Evolutionary conservation across 2,329 filamentous ascomycete genomes (phyloP).

Genomic region (Westerdykella ornata): DNA sequence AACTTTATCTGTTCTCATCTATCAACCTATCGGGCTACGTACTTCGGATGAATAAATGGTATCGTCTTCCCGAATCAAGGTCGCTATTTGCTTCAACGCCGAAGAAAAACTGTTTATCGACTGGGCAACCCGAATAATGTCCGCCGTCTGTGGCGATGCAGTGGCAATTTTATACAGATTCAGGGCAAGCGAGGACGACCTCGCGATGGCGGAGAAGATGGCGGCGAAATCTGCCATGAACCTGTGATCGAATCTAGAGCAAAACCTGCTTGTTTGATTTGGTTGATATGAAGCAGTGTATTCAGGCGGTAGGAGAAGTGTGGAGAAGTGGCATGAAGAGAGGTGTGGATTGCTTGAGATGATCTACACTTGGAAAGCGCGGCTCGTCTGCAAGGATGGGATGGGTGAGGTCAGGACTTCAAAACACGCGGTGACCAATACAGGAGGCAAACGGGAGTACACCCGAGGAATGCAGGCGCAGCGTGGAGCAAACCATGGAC

Average conservation of each 20-base stretch:
- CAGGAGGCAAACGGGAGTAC: too few species aligned
- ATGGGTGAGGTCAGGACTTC: background rate
- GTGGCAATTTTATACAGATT: conserved; percentile 29
- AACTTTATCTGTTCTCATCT: background rate
- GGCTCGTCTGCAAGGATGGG: background rate
- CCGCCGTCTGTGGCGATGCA: conserved; percentile 17
- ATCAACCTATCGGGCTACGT: conserved; percentile 4
- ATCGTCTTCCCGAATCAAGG: conserved; percentile 35
- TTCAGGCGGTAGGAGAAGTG: background rate
- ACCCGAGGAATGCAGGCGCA: too few species aligned
- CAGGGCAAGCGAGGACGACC: conserved; percentile 30
- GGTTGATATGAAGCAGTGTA: background rate
- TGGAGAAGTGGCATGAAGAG: background rate
- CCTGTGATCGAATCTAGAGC: background rate
- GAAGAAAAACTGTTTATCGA: conserved; percentile 32
- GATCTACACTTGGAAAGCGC: background rate
- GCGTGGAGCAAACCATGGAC: too few species aligned
- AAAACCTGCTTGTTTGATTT: background rate
- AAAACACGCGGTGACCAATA: too few species aligned
- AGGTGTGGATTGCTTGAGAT: background rate
- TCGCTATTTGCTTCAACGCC: conserved; percentile 36
- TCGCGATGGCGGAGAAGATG: conserved; percentile 31
- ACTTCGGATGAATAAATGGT: conserved; percentile 33
- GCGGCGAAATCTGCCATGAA: conserved; percentile 32
- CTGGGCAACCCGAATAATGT: conserved; percentile 26